Conservation (phyloP, 2,329 filamentous ascomycete genomes). For the Colletotrichum sojae region DNA sequence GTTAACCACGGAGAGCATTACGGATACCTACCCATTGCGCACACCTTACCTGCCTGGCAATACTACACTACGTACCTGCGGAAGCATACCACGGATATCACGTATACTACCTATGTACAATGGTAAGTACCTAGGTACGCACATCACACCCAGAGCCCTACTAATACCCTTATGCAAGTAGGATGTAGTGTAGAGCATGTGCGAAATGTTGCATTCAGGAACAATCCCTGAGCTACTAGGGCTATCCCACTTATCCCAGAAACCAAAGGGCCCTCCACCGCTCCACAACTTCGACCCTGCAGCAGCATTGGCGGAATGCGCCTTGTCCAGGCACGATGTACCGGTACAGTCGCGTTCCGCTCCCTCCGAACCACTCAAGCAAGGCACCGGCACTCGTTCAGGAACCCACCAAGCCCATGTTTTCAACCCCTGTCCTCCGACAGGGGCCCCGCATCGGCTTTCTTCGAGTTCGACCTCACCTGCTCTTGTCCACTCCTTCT, state of each 20-base stretch:
- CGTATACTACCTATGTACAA: neutral
- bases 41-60: too few relatives aligned
- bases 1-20: too few relatives aligned
- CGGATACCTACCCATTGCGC: too few relatives aligned
- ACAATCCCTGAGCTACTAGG: conserved; percentile 28
- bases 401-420: conserved; percentile 35
- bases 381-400: conserved; percentile 40
- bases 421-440: conserved; percentile 30
- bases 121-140: neutral
- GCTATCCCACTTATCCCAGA: conserved; percentile 23
- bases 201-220: conserved; percentile 32
- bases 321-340: conserved; percentile 14
- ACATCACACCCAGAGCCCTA: too few relatives aligned
- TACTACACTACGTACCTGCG: too few relatives aligned
- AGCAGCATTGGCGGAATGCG: conserved; percentile 16
- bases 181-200: neutral
- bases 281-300: conserved; percentile 28
- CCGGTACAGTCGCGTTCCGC: conserved; percentile 29
- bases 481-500: conserved; percentile 21
- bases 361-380: conserved; percentile 35
- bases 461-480: conserved; percentile 36
- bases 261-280: conserved; percentile 23
- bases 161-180: neutral
- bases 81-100: neutral
- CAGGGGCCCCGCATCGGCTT: conserved; percentile 24